These are phyloP conservation scores for Pittosporum tobira DNA, from an alignment of 129 eudicot genomes.

Conservation along the genomic window DNA sequence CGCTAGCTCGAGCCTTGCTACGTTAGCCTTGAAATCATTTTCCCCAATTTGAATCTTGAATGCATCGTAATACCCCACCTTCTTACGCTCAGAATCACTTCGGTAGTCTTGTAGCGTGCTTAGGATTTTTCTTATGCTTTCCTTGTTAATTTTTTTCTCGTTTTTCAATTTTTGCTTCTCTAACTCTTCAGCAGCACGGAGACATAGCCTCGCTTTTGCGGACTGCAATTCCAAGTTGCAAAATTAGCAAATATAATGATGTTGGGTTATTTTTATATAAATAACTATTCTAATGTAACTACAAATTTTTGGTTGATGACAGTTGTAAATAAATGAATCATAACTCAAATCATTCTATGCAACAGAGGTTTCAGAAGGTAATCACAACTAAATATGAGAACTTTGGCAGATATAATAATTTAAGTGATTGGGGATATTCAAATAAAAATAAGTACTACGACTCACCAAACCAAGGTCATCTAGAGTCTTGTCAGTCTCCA, in stretches of 20 bases:
- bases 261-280: too few species aligned
- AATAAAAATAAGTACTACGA: background rate
- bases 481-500: constrained; percentile 32
- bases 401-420: background rate
- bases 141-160: constrained; percentile 25
- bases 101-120: constrained; percentile 24
- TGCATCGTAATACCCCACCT: constrained; percentile 45
- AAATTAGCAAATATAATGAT: background rate
- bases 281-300: too few species aligned
- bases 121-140: constrained; percentile 20
- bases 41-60: constrained; percentile 33
- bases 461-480: constrained; percentile 80
- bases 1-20: constrained; percentile 38
- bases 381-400: too few species aligned
- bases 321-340: background rate
- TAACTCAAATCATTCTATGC: too few species aligned
- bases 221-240: constrained; percentile 22
- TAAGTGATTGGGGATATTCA: background rate
- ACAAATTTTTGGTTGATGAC: too few species aligned
- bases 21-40: constrained; percentile 33
- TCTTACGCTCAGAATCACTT: constrained; percentile 22
- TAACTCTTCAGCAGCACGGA: constrained; percentile 43
- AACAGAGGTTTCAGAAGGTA: too few species aligned
- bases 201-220: constrained; percentile 30
- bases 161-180: constrained; percentile 33